phyloP scores from a whole-genome alignment of 1,284 basidiomycete species.

The Austropuccinia psidii region DNA sequence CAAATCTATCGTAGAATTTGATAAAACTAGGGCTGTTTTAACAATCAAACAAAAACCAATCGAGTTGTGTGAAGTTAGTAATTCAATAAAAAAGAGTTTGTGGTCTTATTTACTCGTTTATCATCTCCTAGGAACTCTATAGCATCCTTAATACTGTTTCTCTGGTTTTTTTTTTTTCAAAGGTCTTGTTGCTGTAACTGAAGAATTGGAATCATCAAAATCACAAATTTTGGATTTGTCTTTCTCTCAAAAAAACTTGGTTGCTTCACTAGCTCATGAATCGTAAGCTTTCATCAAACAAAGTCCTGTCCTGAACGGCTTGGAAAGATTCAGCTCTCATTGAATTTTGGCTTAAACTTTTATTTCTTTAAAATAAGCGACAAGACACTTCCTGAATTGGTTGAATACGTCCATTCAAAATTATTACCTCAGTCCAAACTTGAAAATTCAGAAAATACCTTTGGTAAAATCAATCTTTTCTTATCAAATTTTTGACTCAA shows the following conservation, averaged over 20 bases:
- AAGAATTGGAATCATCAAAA: slow-evolving; percentile 8
- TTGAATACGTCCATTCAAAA: slow-evolving; percentile 22
- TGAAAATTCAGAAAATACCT: neutral
- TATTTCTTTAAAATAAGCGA: neutral
- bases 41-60: slow-evolving; percentile 18
- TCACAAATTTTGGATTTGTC: neutral
- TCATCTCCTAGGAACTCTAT: neutral
- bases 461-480: neutral
- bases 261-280: slow-evolving; percentile 23
- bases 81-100: slow-evolving; percentile 17
- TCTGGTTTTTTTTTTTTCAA: neutral
- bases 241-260: neutral
- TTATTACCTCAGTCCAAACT: slow-evolving; percentile 10
- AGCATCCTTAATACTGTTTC: neutral
- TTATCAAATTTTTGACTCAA: neutral
- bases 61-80: slow-evolving; percentile 19
- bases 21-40: neutral
- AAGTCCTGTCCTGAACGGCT: neutral
- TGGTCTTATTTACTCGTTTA: neutral
- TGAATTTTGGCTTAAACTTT: neutral
- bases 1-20: slow-evolving; percentile 14
- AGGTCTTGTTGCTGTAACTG: slow-evolving; percentile 18
- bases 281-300: slow-evolving; percentile 8
- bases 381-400: neutral
- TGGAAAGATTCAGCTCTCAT: neutral